Conservation (phyloP, 352 stramenopile species). For the Globisporangium splendens region DNA sequence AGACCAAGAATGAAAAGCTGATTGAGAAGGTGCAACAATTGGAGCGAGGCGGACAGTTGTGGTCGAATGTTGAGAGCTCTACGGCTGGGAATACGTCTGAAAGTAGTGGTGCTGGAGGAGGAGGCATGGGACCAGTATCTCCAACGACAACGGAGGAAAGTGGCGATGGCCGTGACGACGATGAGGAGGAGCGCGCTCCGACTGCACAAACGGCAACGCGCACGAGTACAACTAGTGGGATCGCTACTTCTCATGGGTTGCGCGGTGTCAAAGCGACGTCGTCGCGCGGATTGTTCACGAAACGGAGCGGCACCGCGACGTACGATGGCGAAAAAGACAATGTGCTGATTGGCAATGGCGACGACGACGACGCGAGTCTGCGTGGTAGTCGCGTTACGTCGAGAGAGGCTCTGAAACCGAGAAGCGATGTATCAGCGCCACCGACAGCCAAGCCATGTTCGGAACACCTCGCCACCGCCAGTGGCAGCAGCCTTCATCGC, state of each 20-base stretch:
- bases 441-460: background rate
- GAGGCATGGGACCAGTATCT: background rate
- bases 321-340: constrained; percentile 59
- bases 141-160: constrained; percentile 8
- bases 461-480: constrained; percentile 6
- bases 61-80: constrained; percentile 37
- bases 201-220: constrained; percentile 1
- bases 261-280: constrained; percentile 28
- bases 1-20: constrained; percentile 73
- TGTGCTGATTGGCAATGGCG: constrained; percentile 49
- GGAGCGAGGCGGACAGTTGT: constrained; percentile 61
- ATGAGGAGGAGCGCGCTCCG: constrained; percentile 2
- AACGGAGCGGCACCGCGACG: constrained; percentile 27
- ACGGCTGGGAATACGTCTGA: background rate
- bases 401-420: constrained; percentile 13
- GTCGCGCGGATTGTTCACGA: constrained; percentile 60
- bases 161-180: constrained; percentile 12
- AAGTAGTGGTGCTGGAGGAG: background rate
- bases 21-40: constrained; percentile 66
- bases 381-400: background rate
- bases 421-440: constrained; percentile 3
- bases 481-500: constrained; percentile 10
- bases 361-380: constrained; percentile 28
- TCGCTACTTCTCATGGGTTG: background rate
- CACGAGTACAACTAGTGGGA: constrained; percentile 1